Evolutionary conservation across 2,329 filamentous ascomycete genomes (phyloP).

Genomic region (Pseudogymnoascus sp.): DNA sequence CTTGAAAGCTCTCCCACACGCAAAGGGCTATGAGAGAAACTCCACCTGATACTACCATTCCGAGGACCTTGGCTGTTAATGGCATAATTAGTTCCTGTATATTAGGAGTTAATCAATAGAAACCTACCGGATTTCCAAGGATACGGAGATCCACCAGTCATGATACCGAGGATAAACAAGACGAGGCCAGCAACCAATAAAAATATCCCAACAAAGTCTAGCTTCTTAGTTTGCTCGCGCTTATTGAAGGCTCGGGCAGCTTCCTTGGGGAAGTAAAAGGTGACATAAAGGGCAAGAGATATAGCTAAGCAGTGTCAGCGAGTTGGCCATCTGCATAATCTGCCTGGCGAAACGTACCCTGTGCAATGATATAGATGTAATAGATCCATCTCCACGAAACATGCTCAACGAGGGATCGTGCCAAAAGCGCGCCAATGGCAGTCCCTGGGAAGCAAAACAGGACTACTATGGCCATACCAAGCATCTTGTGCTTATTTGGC

Average conservation of each 20-base stretch:
- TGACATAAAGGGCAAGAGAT: constrained; percentile 30
- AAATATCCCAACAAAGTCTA: constrained; percentile 26
- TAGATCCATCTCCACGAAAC: constrained; percentile 31
- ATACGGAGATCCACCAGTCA: constrained; percentile 26
- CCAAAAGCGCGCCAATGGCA: constrained; percentile 13
- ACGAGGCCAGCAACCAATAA: constrained; percentile 23
- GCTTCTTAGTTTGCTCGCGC: constrained; percentile 27
- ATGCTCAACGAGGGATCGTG: constrained; percentile 30
- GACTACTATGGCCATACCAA: constrained; percentile 18
- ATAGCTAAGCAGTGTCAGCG: constrained; percentile 24
- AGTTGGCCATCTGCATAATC: constrained; percentile 12
- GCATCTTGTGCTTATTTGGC: constrained; percentile 34
- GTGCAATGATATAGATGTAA: constrained; percentile 33
- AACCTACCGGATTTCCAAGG: constrained; percentile 14
- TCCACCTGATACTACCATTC: constrained; percentile 24
- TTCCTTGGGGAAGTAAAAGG: constrained; percentile 36
- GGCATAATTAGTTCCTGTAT: background rate
- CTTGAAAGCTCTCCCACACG: constrained; percentile 14
- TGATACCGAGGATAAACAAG: constrained; percentile 27
- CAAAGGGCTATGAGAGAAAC: constrained; percentile 25
- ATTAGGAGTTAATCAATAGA: background rate
- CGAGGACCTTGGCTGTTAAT: constrained; percentile 17
- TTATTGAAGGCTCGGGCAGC: background rate
- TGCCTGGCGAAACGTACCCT: constrained; percentile 25
- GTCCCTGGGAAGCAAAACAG: constrained; percentile 21